Evolutionary conservation across 306 rosid species (phyloP).

Genomic region (Inga oerstediana): DNA sequence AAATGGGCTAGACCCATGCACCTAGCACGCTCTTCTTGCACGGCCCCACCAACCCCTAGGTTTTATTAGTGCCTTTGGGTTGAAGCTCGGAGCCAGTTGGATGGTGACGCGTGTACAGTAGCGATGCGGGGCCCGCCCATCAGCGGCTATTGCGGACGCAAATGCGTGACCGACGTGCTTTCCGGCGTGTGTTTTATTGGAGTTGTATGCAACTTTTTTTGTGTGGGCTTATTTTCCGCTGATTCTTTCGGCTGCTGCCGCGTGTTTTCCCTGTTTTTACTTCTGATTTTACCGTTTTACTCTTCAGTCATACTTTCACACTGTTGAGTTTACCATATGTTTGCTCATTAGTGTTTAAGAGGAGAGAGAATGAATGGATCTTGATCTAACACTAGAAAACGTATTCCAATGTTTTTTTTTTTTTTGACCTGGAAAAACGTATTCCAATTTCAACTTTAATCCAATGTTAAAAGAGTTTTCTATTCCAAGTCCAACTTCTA

Average conservation of each 20-base stretch:
- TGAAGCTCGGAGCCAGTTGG: neutral
- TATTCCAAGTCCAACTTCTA: neutral
- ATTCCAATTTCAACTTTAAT: no score
- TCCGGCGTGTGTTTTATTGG: constrained; percentile 34
- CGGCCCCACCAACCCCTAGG: constrained; percentile 16
- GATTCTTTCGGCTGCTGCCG: constrained; percentile 1
- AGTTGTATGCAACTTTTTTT: neutral
- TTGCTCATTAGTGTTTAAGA: neutral
- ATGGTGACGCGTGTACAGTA: neutral
- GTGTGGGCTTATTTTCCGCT: neutral
- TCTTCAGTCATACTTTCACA: neutral
- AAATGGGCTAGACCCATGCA: constrained; percentile 46
- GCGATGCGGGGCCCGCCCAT: neutral
- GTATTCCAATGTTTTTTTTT: neutral
- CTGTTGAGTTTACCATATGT: neutral
- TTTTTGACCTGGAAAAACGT: no score
- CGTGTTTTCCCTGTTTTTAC: neutral
- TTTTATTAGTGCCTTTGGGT: neutral
- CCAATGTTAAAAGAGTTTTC: no score
- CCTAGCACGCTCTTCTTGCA: constrained; percentile 40
- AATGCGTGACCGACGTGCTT: constrained; percentile 48
- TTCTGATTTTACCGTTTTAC: neutral
- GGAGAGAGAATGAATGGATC: neutral
- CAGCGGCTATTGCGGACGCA: constrained; percentile 40
- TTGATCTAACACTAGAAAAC: neutral